Conservation (phyloP, 768 basidiomycete species). For the Tephrocybe rancida region DNA sequence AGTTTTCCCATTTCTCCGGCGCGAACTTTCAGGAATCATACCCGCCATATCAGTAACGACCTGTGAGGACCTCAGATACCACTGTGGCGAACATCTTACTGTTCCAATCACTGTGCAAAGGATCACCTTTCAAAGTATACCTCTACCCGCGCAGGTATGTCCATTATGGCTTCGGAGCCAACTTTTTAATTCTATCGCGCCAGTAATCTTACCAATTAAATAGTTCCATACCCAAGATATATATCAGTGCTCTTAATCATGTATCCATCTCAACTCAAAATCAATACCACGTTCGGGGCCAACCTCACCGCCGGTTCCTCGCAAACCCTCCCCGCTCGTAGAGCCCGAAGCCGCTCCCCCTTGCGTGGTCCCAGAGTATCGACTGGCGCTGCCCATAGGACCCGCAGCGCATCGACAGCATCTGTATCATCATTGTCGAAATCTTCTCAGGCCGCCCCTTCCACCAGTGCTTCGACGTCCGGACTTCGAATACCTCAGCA, state of each 20-base stretch:
- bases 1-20: not conserved
- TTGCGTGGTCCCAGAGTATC: conserved; percentile 33
- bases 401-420: conserved; percentile 55
- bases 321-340: conserved; percentile 28
- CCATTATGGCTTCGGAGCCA: not conserved
- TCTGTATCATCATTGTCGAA: conserved; percentile 60
- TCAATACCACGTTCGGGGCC: conserved; percentile 45
- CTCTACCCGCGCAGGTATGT: conserved; percentile 8
- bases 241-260: conserved; percentile 29
- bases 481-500: conserved; percentile 45
- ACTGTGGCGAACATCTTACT: not conserved
- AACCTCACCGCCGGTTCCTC: conserved; percentile 32
- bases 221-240: conserved; percentile 4
- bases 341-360: conserved; percentile 29
- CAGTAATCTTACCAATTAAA: not conserved
- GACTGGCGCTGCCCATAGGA: conserved; percentile 32
- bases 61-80: conserved; percentile 6
- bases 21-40: conserved; percentile 8
- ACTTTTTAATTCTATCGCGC: not conserved
- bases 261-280: conserved; percentile 47
- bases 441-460: conserved; percentile 54
- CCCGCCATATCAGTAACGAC: conserved; percentile 14
- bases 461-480: conserved; percentile 55
- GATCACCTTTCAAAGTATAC: conserved; percentile 8
- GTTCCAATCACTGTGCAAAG: conserved; percentile 1